These are phyloP conservation scores for Pisolithus marmoratus DNA, from an alignment of 768 basidiomycete genomes.

Conservation along the genomic window DNA sequence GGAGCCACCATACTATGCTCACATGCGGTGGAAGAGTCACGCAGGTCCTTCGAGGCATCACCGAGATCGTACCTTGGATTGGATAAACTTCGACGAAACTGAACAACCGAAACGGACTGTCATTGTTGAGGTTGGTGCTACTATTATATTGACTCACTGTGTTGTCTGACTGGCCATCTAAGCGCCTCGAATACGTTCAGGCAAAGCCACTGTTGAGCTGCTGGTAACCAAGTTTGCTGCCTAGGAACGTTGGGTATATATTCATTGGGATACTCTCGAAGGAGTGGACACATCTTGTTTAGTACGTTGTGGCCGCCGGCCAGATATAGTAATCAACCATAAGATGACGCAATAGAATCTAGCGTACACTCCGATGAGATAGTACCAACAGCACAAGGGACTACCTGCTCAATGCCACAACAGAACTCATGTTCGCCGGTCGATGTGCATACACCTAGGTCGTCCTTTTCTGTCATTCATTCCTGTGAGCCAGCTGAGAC, in stretches of 20 bases:
- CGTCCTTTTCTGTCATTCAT: slow-evolving; percentile 72
- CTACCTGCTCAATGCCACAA: slow-evolving; percentile 15
- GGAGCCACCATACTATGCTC: slow-evolving; percentile 42
- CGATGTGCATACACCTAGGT: slow-evolving; percentile 70
- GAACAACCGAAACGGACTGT: slow-evolving; percentile 51
- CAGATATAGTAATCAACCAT: no score
- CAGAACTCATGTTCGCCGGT: slow-evolving; percentile 41
- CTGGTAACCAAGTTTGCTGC: slow-evolving; percentile 39
- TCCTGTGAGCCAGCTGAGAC: slow-evolving; percentile 47
- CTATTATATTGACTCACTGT: not conserved
- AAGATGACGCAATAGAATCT: no score
- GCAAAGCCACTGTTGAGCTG: slow-evolving; percentile 66
- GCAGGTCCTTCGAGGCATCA: slow-evolving; percentile 20
- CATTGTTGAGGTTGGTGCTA: slow-evolving; percentile 59
- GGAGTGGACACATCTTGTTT: not conserved
- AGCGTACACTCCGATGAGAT: no score
- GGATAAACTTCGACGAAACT: slow-evolving; percentile 36
- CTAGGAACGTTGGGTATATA: not conserved
- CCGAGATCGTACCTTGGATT: slow-evolving; percentile 35
- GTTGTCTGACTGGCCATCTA: slow-evolving; percentile 23
- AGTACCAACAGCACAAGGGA: not conserved
- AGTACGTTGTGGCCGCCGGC: not conserved
- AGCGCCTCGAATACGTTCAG: slow-evolving; percentile 71
- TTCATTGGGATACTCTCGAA: not conserved
- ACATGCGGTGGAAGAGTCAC: slow-evolving; percentile 32